Evolutionary conservation across 2,329 filamentous ascomycete genomes (phyloP).

Genomic region (Tolypocladium pustulatum): DNA sequence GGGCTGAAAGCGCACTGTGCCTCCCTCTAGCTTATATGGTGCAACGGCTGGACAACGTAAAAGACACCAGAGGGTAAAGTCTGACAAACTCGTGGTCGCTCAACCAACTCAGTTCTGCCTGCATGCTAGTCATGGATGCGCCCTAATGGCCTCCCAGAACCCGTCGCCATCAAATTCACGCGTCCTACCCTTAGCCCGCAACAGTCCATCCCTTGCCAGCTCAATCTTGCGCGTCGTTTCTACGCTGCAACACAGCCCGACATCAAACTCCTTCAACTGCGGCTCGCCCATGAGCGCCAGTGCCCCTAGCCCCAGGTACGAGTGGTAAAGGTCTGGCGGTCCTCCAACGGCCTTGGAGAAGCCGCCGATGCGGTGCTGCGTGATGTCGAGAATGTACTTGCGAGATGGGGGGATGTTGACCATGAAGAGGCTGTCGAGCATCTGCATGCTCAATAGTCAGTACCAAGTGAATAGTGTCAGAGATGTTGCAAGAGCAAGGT

Average conservation of each 20-base stretch:
- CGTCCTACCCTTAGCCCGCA: conserved; percentile 8
- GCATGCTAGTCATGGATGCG: background rate
- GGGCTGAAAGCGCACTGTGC: background rate
- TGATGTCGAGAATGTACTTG: conserved; percentile 74
- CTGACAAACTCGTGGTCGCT: too few species aligned
- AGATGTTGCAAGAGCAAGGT: conserved; percentile 25
- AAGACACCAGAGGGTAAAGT: too few species aligned
- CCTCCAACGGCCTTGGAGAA: conserved; percentile 64
- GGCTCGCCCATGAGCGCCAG: conserved; percentile 63
- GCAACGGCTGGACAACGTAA: too few species aligned
- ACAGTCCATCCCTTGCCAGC: conserved; percentile 29
- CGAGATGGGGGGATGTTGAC: conserved; percentile 51
- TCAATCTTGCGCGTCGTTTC: conserved; percentile 42
- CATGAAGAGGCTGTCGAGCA: conserved; percentile 47
- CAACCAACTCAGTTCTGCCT: too few species aligned
- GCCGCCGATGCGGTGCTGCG: conserved; percentile 75
- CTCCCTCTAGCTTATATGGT: background rate
- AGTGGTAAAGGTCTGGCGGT: conserved; percentile 74
- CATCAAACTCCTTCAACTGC: conserved; percentile 61
- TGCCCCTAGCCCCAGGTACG: conserved; percentile 76
- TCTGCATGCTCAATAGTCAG: conserved; percentile 24
- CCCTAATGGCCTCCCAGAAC: conserved; percentile 12
- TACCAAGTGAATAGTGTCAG: background rate
- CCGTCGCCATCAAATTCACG: conserved; percentile 12
- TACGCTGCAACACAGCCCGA: conserved; percentile 63